Base-by-base conservation (phyloP, 202 grass and related monocot species). In the Cymbopogon flexuosus region DNA sequence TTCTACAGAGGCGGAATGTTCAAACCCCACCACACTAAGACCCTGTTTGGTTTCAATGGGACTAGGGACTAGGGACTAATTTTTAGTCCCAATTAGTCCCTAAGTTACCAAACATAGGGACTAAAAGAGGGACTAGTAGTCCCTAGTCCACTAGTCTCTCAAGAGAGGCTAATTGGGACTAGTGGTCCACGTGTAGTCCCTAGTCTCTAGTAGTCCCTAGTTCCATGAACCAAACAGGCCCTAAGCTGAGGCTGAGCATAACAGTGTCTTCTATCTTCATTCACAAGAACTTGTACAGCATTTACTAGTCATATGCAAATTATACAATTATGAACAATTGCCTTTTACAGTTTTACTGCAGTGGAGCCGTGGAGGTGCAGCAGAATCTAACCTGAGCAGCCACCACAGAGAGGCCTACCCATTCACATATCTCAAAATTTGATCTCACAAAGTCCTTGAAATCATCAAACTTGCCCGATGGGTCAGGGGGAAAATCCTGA, bases 381-480 rank as follows among this genome's bases (percentile, higher is more conserved):
- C 67, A 73, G 2, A 85, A 51, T 51, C 84, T 90, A 75, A 96
- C 96, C 88, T 99, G 92, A 74, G 87, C 82, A 79, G 80, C 84
- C 21, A 93, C 81, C 72, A 99, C 80, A 4, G 81, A 88, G 29
- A 93, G 66, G 23, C 88, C 93, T 76, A 96, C 76, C 96, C 96
- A 99, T 96, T 96, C 86, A 59, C 96, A 99, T 57, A 96, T 92
- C 37, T 93, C 87, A 78, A 80, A 84, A 87, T 99, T 99, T 62
- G 89, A 88, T 77, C 41, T 87, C 11, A 99, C 47, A 31, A 99
- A 99, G 40, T 72, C 21, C 65, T 91, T 93, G 72, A 99, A 88
- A 70, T 96, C 93, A 45, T 88, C 79, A 83, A 96, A 99, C 75
- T 93, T 96, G 73, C 93, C 87, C 10, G 89, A 88, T 81, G 90